phyloP scores from a whole-genome alignment of 1,284 basidiomycete genomes.

The Cystobasidium slooffiae region DNA sequence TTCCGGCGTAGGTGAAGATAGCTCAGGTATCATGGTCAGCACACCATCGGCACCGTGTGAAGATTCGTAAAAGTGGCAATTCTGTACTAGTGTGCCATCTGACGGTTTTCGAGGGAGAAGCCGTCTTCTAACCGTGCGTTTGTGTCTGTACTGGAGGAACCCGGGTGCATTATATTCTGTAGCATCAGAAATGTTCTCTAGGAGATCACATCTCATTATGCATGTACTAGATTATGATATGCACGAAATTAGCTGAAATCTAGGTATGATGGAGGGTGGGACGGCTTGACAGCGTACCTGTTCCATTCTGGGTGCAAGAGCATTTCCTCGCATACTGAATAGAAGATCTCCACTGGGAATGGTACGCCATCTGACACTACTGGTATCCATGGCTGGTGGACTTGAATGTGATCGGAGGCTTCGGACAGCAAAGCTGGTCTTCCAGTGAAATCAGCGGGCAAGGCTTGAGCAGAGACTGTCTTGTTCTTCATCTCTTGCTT shows the following conservation, averaged over 20 bases:
- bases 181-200: slow-evolving; percentile 54
- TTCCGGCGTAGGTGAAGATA: slow-evolving; percentile 53
- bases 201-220: slow-evolving; percentile 72
- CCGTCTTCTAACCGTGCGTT: slow-evolving; percentile 65
- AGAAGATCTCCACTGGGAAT: slow-evolving; percentile 39
- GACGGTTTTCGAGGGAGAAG: slow-evolving; percentile 74
- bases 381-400: slow-evolving; percentile 30
- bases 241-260: not conserved
- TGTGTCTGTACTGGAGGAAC: slow-evolving; percentile 56
- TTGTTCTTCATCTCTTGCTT: slow-evolving; percentile 19
- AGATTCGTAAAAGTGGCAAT: slow-evolving; percentile 68
- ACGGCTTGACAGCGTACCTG: slow-evolving; percentile 21
- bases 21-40: slow-evolving; percentile 68
- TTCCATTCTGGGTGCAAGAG: slow-evolving; percentile 42
- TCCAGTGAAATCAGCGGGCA: slow-evolving; percentile 7
- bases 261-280: not conserved
- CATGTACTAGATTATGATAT: slow-evolving; percentile 63
- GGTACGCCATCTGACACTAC: slow-evolving; percentile 9
- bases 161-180: not conserved
- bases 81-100: slow-evolving; percentile 70
- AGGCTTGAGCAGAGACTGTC: slow-evolving; percentile 13
- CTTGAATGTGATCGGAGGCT: slow-evolving; percentile 2
- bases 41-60: slow-evolving; percentile 56
- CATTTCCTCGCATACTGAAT: slow-evolving; percentile 16
- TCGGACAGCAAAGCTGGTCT: not conserved